Base-by-base conservation (phyloP, 164 flowering plant species). In the Tetrastigma voinierianum region DNA sequence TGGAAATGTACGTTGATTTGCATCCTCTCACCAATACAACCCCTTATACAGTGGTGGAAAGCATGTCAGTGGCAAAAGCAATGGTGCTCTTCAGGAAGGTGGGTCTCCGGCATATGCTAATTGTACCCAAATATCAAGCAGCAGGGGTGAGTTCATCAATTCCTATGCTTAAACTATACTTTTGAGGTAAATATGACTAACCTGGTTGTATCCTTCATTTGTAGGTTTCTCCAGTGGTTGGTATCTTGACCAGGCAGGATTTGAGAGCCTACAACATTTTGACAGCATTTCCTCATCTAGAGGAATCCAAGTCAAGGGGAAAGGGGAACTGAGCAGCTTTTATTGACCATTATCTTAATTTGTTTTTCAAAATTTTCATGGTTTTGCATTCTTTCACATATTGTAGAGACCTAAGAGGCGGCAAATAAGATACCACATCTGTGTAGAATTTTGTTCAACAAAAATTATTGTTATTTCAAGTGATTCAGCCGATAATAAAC, bases 211-310 rank as follows among this genome's bases (percentile, higher is more conserved):
- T 75, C 63, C 49, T 73, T 32, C 45, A 23, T 62, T 70, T 81
- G 75, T 65, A 90, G 98, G 81, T 76, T 46, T 72, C 81, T 69
- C 97, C 97, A 6, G 91, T 94, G 57, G 77, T 91, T 47, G 98
- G 97, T 63, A 91, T 94, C 65, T 75, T 94, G 79, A 94, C 98
- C 60, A 83, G 98, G 80, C 96, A 94, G 77, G 97, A 94, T 69
- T 72, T 94, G 74, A 80, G 84, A 71, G 86, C 92, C 32, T 82
- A 81, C 74, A 90, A 93, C 74, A 86, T 90, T 63, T 76, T 88
- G 80, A 78, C 49, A 55, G 93, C 81, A 44, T 90, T 90, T 67
- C 96, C 98, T 49, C 85, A 90, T 67, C 73, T 91, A 54, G 84
- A 63, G 19, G 85, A 76, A 32, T 70, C 87, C 65, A 84, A 77